Percentiles rank a stretch among this genome's conserved stretches.
These are phyloP conservation scores for Aphanomyces stellatus DNA, from an alignment of 352 stramenopile genomes.

Conservation along the genomic window DNA sequence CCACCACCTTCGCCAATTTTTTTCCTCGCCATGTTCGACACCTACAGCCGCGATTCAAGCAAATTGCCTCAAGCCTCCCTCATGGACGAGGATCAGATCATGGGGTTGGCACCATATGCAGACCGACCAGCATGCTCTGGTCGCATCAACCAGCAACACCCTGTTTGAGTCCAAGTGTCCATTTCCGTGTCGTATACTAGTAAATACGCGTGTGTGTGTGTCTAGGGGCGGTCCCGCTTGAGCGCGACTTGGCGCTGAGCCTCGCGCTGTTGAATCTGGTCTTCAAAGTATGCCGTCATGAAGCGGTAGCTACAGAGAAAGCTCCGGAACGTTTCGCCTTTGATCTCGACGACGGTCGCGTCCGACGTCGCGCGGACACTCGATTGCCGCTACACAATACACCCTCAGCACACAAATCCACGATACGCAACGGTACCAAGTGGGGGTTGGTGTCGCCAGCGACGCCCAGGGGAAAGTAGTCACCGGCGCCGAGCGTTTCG, in stretches of 20 bases:
- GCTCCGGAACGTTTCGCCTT: constrained; percentile 71
- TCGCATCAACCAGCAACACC: neutral
- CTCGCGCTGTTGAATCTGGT: constrained; percentile 49
- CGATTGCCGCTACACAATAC: constrained; percentile 33
- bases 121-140: neutral
- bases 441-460: constrained; percentile 47
- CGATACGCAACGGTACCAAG: neutral
- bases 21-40: too few species aligned
- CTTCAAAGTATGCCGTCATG: constrained; percentile 63
- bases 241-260: neutral
- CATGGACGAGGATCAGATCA: neutral
- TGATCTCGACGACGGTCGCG: constrained; percentile 68
- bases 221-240: neutral
- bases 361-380: constrained; percentile 60
- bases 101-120: neutral
- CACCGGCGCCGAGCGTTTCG: constrained; percentile 54
- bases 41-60: neutral
- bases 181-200: neutral
- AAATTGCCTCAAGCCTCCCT: neutral
- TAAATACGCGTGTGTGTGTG: neutral
- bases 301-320: constrained; percentile 81
- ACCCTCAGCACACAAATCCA: neutral
- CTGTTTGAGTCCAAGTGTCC: neutral
- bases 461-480: constrained; percentile 76
- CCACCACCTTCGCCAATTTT: too few species aligned